Conservation (phyloP, 1,139 yeast species). For the Candida sp. region DNA sequence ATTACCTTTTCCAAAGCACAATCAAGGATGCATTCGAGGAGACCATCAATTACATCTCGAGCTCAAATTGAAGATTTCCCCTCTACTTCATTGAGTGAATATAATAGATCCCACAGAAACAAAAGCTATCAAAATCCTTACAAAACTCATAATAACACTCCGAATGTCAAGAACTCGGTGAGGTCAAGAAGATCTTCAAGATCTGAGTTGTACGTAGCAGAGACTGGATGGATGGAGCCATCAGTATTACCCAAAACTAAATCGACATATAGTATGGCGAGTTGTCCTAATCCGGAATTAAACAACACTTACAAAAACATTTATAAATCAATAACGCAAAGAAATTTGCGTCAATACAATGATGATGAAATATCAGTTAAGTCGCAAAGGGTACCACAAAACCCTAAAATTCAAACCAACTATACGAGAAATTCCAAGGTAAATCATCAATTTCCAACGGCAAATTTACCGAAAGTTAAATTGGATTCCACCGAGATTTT, state of each 20-base stretch:
- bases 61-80: slow-evolving; percentile 25
- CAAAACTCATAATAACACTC: not conserved
- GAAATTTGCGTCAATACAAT: slow-evolving; percentile 19
- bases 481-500: slow-evolving; percentile 22
- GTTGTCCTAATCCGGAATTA: slow-evolving; percentile 11
- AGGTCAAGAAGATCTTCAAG: slow-evolving; percentile 36
- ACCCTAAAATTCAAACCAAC: slow-evolving; percentile 7
- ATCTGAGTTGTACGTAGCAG: slow-evolving; percentile 40
- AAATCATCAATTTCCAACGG: not conserved
- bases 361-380: slow-evolving; percentile 16
- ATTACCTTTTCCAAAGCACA: slow-evolving; percentile 27
- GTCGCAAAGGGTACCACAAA: slow-evolving; percentile 17
- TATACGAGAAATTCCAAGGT: slow-evolving; percentile 6
- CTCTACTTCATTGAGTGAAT: slow-evolving; percentile 33
- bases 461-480: slow-evolving; percentile 6
- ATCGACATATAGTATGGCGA: slow-evolving; percentile 26
- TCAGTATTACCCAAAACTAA: slow-evolving; percentile 18
- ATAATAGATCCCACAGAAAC: slow-evolving; percentile 24
- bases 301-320: slow-evolving; percentile 18
- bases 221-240: slow-evolving; percentile 47
- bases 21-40: slow-evolving; percentile 28
- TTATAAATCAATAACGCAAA: slow-evolving; percentile 35
- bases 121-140: slow-evolving; percentile 4
- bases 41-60: slow-evolving; percentile 24
- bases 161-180: not conserved